Base-by-base conservation (phyloP, 2,329 filamentous ascomycete genomes). In the Geosmithia putterillii region DNA sequence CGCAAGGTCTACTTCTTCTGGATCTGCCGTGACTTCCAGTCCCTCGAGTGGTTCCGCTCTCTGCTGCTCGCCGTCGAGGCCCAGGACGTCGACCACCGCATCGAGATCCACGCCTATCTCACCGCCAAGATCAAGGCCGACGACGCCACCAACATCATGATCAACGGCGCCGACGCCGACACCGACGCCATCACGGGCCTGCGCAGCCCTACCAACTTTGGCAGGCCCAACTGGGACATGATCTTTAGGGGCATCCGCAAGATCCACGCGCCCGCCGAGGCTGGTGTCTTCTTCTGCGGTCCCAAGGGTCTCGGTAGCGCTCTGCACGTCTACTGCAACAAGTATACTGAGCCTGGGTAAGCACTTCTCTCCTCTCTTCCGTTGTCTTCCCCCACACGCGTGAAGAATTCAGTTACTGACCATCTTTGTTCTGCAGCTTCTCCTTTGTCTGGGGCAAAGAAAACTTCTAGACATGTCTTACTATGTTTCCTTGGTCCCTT, bases 1-100 rank as follows among this genome's bases (percentile, higher is more conserved):
- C 74, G 81, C 55, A 94, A 92, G 62, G 85, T 94, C 20, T 94
- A 92, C 69, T 92, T 92, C 69, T 88, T 92, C 74, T 92, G 86
- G 86, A 81, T 92, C 48, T 90, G 86, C 70, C 75, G 86, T 61
- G 86, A 92, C 62, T 90, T 90, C 56, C 85, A 82, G 28, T 87
- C 83, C 0, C 89, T 92, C 54, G 86, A 92, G 68, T 94, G 86
- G 86, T 92, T 92, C 72, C 75, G 85, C 41, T 89, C 83, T 21
- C 67, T 94, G 47, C 74, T 94, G 15, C 72, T 88, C 49, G 86
- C 86, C 44, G 90, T 94, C 53, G 86, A 92, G 64, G 83, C 83
- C 1, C 86, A 92, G 65, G 86, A 94, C 64, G 71, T 86, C 48
- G 81, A 86, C 55, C 79, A 86, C 62, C 75, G 82, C 49, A 92